These are phyloP conservation scores for Fimicolochytrium jonesii DNA, from an alignment of 192 early-diverging fungal genomes.

Conservation along the genomic window DNA sequence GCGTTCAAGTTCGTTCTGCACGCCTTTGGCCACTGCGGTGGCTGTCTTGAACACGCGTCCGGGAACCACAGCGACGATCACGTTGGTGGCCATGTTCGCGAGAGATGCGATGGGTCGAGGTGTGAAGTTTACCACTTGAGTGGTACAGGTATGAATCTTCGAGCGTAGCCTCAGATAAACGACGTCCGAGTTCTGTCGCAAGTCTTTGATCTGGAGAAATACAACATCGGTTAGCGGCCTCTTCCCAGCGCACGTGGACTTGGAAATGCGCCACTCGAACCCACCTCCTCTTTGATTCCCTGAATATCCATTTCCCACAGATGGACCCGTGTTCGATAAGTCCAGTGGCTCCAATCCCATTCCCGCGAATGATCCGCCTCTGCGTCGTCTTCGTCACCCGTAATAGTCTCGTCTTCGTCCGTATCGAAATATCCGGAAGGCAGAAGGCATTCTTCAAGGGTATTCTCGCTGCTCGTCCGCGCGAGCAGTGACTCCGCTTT, in stretches of 20 bases:
- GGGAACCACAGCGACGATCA: not conserved
- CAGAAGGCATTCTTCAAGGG: not conserved
- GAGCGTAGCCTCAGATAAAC: constrained; percentile 21
- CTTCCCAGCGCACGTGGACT: not conserved
- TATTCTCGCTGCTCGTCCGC: not conserved
- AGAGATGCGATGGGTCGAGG: constrained; percentile 11
- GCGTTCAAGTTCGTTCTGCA: constrained; percentile 6
- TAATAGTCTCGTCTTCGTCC: not conserved
- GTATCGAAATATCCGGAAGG: not conserved
- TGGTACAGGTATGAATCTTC: not conserved
- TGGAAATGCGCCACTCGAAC: not conserved
- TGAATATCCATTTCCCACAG: constrained; percentile 35
- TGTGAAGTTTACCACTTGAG: not conserved
- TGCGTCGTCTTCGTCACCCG: not conserved
- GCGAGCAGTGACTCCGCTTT: not conserved
- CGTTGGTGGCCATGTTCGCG: constrained; percentile 2
- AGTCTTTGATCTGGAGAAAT: constrained; percentile 16
- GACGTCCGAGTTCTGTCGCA: constrained; percentile 16
- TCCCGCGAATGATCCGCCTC: constrained; percentile 2
- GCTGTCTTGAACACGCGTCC: not conserved
- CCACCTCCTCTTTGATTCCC: constrained; percentile 35
- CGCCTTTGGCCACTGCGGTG: not conserved
- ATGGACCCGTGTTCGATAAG: no score
- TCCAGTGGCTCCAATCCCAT: constrained; percentile 39
- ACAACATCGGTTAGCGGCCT: no score